Evolutionary conservation across 192 early-diverging fungal genomes (phyloP).

Genomic region (Physocladia obscura): DNA sequence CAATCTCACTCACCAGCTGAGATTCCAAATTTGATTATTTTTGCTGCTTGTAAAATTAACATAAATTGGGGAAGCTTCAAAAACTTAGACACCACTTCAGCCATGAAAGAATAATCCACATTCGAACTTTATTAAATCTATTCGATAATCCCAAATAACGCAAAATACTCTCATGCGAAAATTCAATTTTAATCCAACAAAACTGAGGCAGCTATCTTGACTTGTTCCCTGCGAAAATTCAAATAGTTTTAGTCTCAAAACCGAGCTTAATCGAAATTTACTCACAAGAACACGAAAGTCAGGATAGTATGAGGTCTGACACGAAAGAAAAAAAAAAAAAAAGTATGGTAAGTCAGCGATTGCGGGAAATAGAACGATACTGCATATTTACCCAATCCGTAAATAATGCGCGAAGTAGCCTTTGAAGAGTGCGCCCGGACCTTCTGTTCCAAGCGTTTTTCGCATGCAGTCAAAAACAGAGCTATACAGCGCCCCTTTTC

Average conservation of each 20-base stretch:
- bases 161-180: background rate
- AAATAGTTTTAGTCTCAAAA: background rate
- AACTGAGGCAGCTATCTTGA: slow-evolving; percentile 11
- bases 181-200: slow-evolving; percentile 12
- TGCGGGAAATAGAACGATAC: background rate
- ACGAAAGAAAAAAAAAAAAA: slow-evolving; percentile 14
- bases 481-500: slow-evolving; percentile 77
- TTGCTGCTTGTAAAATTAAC: no score
- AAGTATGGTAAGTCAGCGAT: no score
- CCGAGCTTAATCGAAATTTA: slow-evolving; percentile 15
- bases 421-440: slow-evolving; percentile 83
- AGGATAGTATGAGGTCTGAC: slow-evolving; percentile 84
- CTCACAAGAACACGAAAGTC: slow-evolving; percentile 80
- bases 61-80: background rate
- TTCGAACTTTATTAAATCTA: background rate
- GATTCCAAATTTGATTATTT: no score
- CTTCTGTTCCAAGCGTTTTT: slow-evolving; percentile 82
- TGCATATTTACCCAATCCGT: slow-evolving; percentile 71
- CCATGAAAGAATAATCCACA: background rate
- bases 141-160: background rate
- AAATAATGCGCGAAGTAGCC: slow-evolving; percentile 89
- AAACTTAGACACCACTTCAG: no score
- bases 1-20: no score
- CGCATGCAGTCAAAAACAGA: slow-evolving; percentile 80
- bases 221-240: slow-evolving; percentile 16